These are phyloP conservation scores for Pseudonitzschia multistriata DNA, from an alignment of 108 stramenopile genomes.

Conservation along the genomic window DNA sequence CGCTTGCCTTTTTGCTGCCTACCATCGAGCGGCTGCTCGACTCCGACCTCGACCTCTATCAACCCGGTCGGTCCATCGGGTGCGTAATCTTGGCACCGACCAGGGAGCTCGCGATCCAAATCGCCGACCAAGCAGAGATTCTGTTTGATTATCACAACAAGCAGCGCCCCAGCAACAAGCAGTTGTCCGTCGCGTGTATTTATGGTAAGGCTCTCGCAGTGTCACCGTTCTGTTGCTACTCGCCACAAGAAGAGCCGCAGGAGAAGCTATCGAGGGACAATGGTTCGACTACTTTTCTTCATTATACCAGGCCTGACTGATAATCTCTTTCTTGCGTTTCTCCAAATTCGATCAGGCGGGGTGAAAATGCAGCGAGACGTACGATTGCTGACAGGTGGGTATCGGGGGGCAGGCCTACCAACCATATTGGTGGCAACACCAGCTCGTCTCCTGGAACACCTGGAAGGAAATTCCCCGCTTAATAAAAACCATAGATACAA, in stretches of 20 bases:
- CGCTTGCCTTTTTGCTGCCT: conserved; percentile 95
- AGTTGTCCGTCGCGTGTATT: conserved; percentile 43
- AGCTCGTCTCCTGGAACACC: conserved; percentile 85
- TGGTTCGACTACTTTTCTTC: neutral
- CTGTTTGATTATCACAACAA: conserved; percentile 41
- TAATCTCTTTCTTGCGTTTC: neutral
- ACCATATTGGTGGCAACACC: conserved; percentile 90
- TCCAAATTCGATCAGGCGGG: conserved; percentile 34
- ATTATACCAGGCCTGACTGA: neutral
- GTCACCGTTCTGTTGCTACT: no score
- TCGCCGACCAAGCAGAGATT: conserved; percentile 75
- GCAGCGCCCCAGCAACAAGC: neutral
- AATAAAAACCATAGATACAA: neutral
- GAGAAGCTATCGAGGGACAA: neutral
- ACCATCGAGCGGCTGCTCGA: conserved; percentile 55
- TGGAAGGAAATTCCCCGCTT: conserved; percentile 34
- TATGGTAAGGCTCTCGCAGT: conserved; percentile 22
- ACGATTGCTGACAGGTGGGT: conserved; percentile 33
- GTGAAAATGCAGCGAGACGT: conserved; percentile 81
- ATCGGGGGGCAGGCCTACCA: conserved; percentile 30
- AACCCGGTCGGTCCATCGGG: conserved; percentile 67
- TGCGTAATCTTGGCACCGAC: conserved; percentile 89
- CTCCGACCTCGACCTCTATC: conserved; percentile 28
- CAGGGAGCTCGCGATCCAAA: conserved; percentile 90
- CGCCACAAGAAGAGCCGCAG: no score